A percentile compares a stretch with the other conserved stretches of the same genome.
These are phyloP conservation scores for Dendrostoma leiphaemia DNA, from an alignment of 2,329 filamentous ascomycete species.

Conservation along the genomic window DNA sequence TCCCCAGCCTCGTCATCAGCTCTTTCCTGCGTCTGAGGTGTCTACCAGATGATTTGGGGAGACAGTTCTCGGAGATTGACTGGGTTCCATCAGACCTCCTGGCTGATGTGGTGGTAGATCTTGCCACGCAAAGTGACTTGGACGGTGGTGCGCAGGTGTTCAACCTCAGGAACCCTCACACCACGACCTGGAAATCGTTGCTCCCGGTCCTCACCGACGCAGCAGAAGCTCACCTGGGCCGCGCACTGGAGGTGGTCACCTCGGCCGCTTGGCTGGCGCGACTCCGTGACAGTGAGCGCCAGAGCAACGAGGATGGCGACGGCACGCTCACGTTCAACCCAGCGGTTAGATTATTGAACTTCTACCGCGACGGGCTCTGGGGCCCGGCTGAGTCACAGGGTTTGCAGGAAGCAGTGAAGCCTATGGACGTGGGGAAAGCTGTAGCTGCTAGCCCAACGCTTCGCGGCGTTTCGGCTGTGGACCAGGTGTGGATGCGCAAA, in stretches of 20 bases:
- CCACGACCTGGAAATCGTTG: background rate
- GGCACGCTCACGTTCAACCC: conserved; percentile 22
- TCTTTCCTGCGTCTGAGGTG: background rate
- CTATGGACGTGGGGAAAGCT: background rate
- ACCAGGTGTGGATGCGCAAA: background rate
- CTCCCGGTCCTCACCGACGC: background rate
- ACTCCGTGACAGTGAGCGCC: background rate
- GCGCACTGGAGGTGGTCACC: background rate
- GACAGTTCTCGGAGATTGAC: background rate
- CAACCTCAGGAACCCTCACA: background rate
- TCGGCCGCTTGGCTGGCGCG: background rate
- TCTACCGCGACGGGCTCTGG: conserved; percentile 24
- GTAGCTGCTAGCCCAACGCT: background rate
- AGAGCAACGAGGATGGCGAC: conserved; percentile 14
- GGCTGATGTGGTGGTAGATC: background rate
- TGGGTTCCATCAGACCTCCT: background rate
- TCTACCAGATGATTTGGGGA: conserved; percentile 26
- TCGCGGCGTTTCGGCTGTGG: background rate
- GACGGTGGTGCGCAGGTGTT: background rate
- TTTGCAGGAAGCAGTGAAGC: background rate
- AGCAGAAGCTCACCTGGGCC: background rate
- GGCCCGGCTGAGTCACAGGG: background rate
- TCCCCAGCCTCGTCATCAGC: conserved; percentile 2
- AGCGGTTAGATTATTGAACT: conserved; percentile 29
- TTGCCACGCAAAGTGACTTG: background rate